phyloP scores from a whole-genome alignment of 2,329 filamentous ascomycete genomes.

The Fusarium domesticum region DNA sequence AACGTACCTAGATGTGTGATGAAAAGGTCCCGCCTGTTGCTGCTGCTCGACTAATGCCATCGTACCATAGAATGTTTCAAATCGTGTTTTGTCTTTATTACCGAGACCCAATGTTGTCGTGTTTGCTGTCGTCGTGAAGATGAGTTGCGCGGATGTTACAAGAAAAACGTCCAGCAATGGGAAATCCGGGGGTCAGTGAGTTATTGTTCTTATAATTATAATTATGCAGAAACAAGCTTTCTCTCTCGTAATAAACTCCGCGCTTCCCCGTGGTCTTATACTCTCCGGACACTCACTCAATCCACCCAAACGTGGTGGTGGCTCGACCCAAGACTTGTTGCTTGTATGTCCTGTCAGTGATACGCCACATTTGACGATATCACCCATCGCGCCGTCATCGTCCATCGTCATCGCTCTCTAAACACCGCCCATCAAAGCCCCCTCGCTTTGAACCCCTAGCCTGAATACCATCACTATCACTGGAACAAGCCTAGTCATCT shows the following conservation, averaged over 20 bases:
- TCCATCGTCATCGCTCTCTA: slow-evolving; percentile 21
- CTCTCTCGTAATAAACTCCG: background rate
- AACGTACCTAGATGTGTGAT: background rate
- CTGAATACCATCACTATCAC: slow-evolving; percentile 12
- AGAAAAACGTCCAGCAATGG: too few relatives aligned
- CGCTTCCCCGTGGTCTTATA: background rate
- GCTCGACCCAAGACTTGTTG: background rate
- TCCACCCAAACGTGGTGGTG: background rate
- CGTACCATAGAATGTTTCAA: background rate
- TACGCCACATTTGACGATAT: slow-evolving; percentile 20
- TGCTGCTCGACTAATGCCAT: background rate
- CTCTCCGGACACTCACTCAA: background rate
- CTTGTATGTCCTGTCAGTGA: background rate
- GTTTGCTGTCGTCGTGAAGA: background rate
- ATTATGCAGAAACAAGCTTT: background rate
- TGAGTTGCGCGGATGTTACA: too few relatives aligned
- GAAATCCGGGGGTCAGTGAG: too few relatives aligned
- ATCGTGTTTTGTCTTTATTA: background rate
- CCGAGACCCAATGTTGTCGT: background rate
- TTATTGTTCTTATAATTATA: background rate
- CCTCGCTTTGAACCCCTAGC: slow-evolving; percentile 6
- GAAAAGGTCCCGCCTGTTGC: background rate
- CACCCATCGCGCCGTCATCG: slow-evolving; percentile 1
- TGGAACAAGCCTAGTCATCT: slow-evolving; percentile 9
- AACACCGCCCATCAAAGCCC: slow-evolving; percentile 4